These are phyloP conservation scores for Ophiostoma fasciatum DNA, from an alignment of 2,329 filamentous ascomycete genomes.

Conservation along the genomic window DNA sequence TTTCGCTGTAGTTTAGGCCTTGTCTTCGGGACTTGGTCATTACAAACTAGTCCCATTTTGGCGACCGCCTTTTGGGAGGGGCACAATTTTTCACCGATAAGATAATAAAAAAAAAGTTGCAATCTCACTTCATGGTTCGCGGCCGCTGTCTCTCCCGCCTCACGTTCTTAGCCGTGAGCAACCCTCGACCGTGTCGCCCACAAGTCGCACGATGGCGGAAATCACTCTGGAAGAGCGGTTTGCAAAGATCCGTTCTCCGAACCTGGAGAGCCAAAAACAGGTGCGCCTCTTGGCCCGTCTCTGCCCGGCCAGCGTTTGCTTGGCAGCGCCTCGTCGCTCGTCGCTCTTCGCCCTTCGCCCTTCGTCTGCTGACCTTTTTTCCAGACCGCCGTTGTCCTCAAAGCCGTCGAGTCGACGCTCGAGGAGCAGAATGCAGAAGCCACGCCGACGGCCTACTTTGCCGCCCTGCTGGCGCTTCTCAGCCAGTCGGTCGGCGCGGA, in stretches of 20 bases:
- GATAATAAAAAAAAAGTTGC: slow-evolving; percentile 8
- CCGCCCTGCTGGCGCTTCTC: slow-evolving; percentile 79
- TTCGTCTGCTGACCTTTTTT: slow-evolving; percentile 9
- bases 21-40: no score
- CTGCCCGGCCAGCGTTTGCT: no score
- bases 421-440: slow-evolving; percentile 72
- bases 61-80: not conserved
- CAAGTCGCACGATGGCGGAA: slow-evolving; percentile 27
- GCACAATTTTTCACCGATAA: slow-evolving; percentile 6
- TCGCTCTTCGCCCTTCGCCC: not conserved
- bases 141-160: not conserved
- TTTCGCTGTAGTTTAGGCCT: no score
- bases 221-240: slow-evolving; percentile 69
- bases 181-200: no score
- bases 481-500: slow-evolving; percentile 57
- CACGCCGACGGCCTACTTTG: slow-evolving; percentile 86
- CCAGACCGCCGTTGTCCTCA: slow-evolving; percentile 72
- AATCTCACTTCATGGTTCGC: not conserved
- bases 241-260: slow-evolving; percentile 92
- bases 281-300: slow-evolving; percentile 37
- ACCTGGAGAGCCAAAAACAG: slow-evolving; percentile 89
- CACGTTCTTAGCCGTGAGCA: no score
- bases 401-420: slow-evolving; percentile 84
- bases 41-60: no score
- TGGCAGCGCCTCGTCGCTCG: not conserved